These are phyloP conservation scores for Lactarius psammicola DNA, from an alignment of 768 basidiomycete species.

Conservation along the genomic window DNA sequence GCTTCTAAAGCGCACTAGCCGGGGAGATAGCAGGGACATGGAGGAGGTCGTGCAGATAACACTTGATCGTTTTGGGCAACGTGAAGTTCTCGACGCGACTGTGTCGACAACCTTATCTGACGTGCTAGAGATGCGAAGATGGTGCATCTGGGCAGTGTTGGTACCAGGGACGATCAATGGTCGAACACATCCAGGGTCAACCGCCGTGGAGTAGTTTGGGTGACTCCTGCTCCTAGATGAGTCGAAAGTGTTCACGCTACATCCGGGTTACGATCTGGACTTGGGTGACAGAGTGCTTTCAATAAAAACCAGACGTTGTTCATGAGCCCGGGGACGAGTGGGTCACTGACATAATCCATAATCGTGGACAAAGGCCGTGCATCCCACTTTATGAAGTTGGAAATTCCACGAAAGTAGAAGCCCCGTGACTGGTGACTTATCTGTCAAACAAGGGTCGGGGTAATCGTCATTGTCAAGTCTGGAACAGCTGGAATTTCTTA, in stretches of 20 bases:
- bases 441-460: background rate
- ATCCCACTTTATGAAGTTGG: too few species aligned
- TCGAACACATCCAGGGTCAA: background rate
- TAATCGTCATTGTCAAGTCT: background rate
- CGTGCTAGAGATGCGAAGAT: background rate
- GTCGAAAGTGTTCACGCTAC: background rate
- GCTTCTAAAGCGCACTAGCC: too few species aligned
- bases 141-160: background rate
- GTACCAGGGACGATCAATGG: background rate
- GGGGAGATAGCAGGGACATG: background rate
- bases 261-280: background rate
- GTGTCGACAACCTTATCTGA: background rate
- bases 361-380: background rate
- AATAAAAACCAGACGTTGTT: background rate
- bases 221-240: background rate
- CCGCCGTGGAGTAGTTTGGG: background rate
- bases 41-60: conserved; percentile 16
- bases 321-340: background rate
- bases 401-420: background rate
- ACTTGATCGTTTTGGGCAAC: conserved; percentile 27
- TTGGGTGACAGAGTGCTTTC: background rate
- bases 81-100: conserved; percentile 29
- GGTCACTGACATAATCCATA: background rate
- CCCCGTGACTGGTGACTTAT: background rate
- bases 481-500: too few species aligned